These are phyloP conservation scores for Sphagnurus paluster DNA, from an alignment of 1,284 basidiomycete genomes.

Conservation along the genomic window DNA sequence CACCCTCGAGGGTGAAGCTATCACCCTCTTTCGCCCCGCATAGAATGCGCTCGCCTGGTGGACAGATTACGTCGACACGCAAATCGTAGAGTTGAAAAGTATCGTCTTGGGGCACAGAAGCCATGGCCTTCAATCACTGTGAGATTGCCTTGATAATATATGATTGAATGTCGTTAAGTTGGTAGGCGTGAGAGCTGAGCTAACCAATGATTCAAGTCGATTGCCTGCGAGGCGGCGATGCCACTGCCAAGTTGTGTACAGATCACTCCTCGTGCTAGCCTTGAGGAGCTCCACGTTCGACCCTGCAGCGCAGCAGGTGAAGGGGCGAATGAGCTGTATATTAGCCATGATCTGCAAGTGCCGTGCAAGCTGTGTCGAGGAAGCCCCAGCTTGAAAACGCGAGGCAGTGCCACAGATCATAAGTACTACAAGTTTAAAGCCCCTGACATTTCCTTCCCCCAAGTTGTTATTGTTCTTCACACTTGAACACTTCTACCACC, in stretches of 20 bases:
- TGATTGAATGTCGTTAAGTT: no score
- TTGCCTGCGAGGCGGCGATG: no score
- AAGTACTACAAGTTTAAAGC: conserved; percentile 2
- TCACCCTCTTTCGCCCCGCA: conserved; percentile 66
- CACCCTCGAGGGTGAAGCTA: conserved; percentile 59
- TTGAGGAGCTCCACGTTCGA: background rate
- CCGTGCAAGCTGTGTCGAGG: conserved; percentile 8
- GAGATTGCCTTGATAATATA: no score
- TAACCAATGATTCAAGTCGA: no score
- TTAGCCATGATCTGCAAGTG: background rate
- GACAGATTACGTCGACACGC: conserved; percentile 57
- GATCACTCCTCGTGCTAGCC: conserved; percentile 8
- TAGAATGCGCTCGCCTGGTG: conserved; percentile 50
- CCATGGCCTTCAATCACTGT: conserved; percentile 1
- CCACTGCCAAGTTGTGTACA: background rate
- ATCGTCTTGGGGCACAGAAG: conserved; percentile 28
- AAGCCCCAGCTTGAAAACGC: conserved; percentile 5
- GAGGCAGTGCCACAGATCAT: conserved; percentile 20
- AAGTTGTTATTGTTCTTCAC: no score
- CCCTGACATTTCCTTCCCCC: conserved; percentile 1
- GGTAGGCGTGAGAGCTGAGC: no score
- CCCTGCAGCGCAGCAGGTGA: background rate
- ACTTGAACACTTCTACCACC: no score
- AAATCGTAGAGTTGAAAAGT: conserved; percentile 60
- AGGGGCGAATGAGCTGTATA: background rate